These are phyloP conservation scores for Kickxella alabastrina DNA, from an alignment of 192 early-diverging fungal species.

Conservation along the genomic window DNA sequence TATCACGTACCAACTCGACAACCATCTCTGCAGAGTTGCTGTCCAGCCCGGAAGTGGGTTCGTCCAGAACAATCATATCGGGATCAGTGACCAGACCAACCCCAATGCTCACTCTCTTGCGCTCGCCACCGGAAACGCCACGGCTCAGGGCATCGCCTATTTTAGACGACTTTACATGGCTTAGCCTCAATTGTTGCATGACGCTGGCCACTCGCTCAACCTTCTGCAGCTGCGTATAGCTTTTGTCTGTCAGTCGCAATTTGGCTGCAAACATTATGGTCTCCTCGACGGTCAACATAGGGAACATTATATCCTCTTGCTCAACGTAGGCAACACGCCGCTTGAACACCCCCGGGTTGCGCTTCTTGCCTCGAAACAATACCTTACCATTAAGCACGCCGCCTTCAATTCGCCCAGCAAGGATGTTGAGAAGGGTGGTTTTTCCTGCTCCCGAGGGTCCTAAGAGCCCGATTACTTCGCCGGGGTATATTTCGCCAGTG, in stretches of 20 bases:
- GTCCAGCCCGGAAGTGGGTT: constrained; percentile 82
- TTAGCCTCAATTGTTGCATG: constrained; percentile 83
- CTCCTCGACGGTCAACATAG: constrained; percentile 86
- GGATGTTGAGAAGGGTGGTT: constrained; percentile 85
- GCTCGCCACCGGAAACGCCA: constrained; percentile 90
- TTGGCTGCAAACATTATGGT: constrained; percentile 86
- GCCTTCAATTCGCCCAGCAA: constrained; percentile 71
- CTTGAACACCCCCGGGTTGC: constrained; percentile 65
- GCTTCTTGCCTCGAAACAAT: constrained; percentile 68
- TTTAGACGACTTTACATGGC: constrained; percentile 71
- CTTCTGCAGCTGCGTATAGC: constrained; percentile 61
- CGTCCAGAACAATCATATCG: constrained; percentile 86
- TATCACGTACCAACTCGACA: constrained; percentile 76
- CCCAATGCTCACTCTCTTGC: constrained; percentile 88
- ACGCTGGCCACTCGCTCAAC: constrained; percentile 69
- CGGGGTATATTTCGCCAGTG: constrained; percentile 72
- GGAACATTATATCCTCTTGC: constrained; percentile 86
- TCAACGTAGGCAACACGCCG: constrained; percentile 78
- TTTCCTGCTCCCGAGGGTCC: constrained; percentile 92
- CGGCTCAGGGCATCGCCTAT: constrained; percentile 70
- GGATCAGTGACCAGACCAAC: constrained; percentile 90
- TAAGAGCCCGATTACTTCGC: constrained; percentile 90
- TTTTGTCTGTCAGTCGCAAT: constrained; percentile 69
- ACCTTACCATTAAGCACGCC: constrained; percentile 70
- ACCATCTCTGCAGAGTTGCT: constrained; percentile 93